These are phyloP conservation scores for Centrapalus pauciflorus DNA, from an alignment of 129 eudicot species.

Conservation along the genomic window DNA sequence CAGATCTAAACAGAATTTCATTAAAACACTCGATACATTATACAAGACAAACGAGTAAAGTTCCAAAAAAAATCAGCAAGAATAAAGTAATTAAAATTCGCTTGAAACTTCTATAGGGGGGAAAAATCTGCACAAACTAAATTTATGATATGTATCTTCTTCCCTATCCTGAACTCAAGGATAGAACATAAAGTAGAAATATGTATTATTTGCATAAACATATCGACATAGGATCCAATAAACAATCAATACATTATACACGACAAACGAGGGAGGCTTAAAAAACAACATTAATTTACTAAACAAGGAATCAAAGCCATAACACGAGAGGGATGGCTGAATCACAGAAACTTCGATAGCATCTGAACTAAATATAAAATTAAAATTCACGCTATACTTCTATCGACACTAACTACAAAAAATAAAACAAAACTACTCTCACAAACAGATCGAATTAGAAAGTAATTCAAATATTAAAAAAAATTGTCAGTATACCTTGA, in stretches of 20 bases:
- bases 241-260: no score
- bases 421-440: background rate
- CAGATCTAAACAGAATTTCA: background rate
- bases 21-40: background rate
- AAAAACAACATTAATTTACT: background rate
- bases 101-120: no score
- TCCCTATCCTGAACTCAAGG: no score
- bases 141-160: no score
- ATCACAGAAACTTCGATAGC: background rate
- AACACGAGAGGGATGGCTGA: background rate
- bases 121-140: no score
- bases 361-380: background rate
- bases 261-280: background rate
- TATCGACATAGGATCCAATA: no score
- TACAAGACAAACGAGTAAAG: background rate
- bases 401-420: background rate
- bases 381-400: background rate
- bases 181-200: no score
- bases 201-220: no score
- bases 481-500: conserved; percentile 40
- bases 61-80: background rate
- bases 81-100: no score
- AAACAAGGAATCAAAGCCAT: background rate
- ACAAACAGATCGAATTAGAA: conserved; percentile 5
- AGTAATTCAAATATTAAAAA: background rate